phyloP scores from a whole-genome alignment of 2,329 filamentous ascomycete genomes.

The Periconia sp. region DNA sequence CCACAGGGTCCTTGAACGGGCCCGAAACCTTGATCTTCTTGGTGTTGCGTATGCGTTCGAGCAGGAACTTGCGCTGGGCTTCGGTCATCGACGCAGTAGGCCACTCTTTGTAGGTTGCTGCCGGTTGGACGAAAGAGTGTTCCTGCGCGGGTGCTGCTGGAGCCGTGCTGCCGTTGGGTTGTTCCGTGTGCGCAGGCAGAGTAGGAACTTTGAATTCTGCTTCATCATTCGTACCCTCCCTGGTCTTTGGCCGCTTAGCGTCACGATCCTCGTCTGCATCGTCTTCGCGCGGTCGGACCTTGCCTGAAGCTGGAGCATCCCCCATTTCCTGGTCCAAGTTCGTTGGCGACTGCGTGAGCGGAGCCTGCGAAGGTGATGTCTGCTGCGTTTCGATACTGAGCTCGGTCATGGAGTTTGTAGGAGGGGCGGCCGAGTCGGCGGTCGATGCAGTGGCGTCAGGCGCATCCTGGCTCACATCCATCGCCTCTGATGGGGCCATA shows the following conservation, averaged over 20 bases:
- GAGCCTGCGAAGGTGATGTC: conserved; percentile 16
- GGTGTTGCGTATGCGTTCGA: conserved; percentile 72
- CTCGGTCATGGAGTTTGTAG: conserved; percentile 42
- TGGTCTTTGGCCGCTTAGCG: conserved; percentile 82
- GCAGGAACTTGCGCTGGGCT: conserved; percentile 66
- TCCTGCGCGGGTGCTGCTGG: conserved; percentile 38
- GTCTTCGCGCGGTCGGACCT: conserved; percentile 76
- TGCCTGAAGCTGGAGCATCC: conserved; percentile 47
- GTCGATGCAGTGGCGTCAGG: conserved; percentile 17
- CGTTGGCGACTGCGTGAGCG: conserved; percentile 29
- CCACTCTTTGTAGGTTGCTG: conserved; percentile 42
- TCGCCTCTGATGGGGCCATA: conserved; percentile 21
- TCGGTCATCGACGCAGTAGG: conserved; percentile 52
- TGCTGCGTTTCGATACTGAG: conserved; percentile 35
- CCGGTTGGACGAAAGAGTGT: conserved; percentile 34
- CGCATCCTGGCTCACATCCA: conserved; percentile 32
- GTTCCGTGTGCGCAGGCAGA: conserved; percentile 39
- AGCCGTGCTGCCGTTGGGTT: conserved; percentile 35
- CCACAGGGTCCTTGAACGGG: conserved; percentile 79
- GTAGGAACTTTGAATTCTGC: conserved; percentile 53
- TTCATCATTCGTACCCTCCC: conserved; percentile 46
- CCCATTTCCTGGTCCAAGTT: conserved; percentile 43
- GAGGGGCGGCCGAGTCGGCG: conserved; percentile 22
- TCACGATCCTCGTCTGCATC: conserved; percentile 67
- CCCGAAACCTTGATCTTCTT: conserved; percentile 85